These are phyloP conservation scores for Diaporthe amygdali DNA, from an alignment of 2,329 filamentous ascomycete species.

Conservation along the genomic window DNA sequence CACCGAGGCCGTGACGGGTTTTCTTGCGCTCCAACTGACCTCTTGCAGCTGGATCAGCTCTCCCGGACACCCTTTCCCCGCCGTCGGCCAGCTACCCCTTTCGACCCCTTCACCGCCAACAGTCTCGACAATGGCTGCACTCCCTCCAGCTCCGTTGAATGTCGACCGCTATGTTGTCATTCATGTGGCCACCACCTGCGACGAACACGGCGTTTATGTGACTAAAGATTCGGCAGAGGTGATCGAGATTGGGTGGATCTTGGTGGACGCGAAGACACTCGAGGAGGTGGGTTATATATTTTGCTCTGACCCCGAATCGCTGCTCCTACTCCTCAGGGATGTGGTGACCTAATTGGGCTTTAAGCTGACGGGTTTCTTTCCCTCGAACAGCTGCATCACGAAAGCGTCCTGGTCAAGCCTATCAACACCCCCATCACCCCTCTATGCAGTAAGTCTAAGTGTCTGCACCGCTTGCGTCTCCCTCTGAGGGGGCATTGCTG, in stretches of 20 bases:
- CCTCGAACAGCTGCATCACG: slow-evolving; percentile 77
- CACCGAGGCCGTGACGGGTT: background rate
- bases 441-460: slow-evolving; percentile 84
- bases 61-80: slow-evolving; percentile 2
- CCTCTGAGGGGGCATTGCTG: slow-evolving; percentile 14
- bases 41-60: slow-evolving; percentile 9
- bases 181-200: slow-evolving; percentile 97
- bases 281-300: slow-evolving; percentile 80
- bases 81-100: slow-evolving; percentile 12
- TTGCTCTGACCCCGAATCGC: background rate
- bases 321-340: background rate
- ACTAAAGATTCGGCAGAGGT: slow-evolving; percentile 99
- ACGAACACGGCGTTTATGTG: slow-evolving; percentile 98
- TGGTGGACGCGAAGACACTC: slow-evolving; percentile 87
- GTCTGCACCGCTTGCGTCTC: slow-evolving; percentile 22
- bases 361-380: background rate
- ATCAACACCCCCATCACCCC: slow-evolving; percentile 99
- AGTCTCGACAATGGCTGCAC: slow-evolving; percentile 50
- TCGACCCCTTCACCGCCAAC: slow-evolving; percentile 5
- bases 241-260: slow-evolving; percentile 98
- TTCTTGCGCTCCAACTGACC: slow-evolving; percentile 9
- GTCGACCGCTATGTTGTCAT: slow-evolving; percentile 98
- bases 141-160: slow-evolving; percentile 65
- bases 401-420: slow-evolving; percentile 96
- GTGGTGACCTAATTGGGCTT: slow-evolving; percentile 24